A percentile compares a stretch with the other conserved stretches of the same genome.
phyloP scores from a whole-genome alignment of 192 early-diverging fungal species.

The Obelidium mucronatum region DNA sequence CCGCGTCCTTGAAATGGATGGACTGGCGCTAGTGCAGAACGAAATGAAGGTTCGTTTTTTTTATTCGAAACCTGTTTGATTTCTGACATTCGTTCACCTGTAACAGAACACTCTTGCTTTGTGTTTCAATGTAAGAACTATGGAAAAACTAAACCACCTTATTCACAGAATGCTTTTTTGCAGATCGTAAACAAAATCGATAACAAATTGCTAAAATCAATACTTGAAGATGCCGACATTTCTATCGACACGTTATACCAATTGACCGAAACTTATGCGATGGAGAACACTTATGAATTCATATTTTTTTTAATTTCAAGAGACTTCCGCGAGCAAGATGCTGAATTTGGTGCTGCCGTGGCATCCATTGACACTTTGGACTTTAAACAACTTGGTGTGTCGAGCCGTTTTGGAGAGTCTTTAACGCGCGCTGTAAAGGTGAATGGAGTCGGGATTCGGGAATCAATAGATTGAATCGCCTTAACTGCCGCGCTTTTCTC shows the following conservation, averaged over 20 bases:
- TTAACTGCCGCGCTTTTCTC: neutral
- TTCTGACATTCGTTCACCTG: neutral
- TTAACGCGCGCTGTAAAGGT: constrained; percentile 34
- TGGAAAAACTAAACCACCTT: no score
- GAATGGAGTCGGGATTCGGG: neutral
- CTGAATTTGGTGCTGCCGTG: constrained; percentile 18
- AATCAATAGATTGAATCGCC: neutral
- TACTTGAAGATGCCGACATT: constrained; percentile 13
- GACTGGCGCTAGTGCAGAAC: neutral
- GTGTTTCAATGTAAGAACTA: constrained; percentile 12
- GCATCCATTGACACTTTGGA: constrained; percentile 26
- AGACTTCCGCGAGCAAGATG: constrained; percentile 29
- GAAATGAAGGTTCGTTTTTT: constrained; percentile 13
- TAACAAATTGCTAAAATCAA: neutral
- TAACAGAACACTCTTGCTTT: constrained; percentile 4
- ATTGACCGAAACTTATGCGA: constrained; percentile 40
- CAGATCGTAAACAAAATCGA: constrained; percentile 11
- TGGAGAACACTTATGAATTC: constrained; percentile 52
- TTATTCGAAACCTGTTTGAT: neutral
- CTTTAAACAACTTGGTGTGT: constrained; percentile 32
- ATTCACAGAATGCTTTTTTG: neutral
- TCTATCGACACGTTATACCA: neutral
- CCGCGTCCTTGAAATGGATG: constrained; percentile 8
- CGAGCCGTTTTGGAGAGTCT: constrained; percentile 19
- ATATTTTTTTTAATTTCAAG: constrained; percentile 39